phyloP scores from a whole-genome alignment of 2,329 filamentous ascomycete species.

The Neurospora crassa region DNA sequence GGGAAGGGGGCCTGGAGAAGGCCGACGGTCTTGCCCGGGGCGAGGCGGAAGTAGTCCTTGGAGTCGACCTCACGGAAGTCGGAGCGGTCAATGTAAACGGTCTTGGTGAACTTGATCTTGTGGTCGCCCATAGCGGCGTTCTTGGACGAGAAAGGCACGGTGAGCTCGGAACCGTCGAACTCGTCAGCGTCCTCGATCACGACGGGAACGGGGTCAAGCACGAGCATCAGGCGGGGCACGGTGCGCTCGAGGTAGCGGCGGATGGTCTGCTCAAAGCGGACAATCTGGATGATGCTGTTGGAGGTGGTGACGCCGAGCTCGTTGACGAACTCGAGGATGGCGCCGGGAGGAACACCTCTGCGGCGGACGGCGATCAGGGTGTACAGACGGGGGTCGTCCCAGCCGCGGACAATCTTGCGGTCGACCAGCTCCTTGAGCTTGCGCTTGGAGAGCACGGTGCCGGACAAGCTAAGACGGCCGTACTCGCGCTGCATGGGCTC shows the following conservation, averaged over 20 bases:
- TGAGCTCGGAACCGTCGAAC: conserved; percentile 43
- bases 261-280: conserved; percentile 76
- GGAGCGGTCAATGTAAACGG: conserved; percentile 58
- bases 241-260: conserved; percentile 80
- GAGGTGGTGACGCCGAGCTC: conserved; percentile 86
- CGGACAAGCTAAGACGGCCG: conserved; percentile 67
- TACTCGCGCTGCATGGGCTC: conserved; percentile 77
- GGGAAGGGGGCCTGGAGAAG: conserved; percentile 56
- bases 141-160: conserved; percentile 55
- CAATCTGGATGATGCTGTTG: conserved; percentile 67
- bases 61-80: conserved; percentile 61
- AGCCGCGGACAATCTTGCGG: conserved; percentile 68
- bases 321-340: conserved; percentile 81
- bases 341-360: conserved; percentile 78
- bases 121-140: conserved; percentile 24
- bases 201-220: conserved; percentile 77
- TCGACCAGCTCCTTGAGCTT: conserved; percentile 72
- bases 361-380: conserved; percentile 77
- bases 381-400: conserved; percentile 87
- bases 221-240: conserved; percentile 80
- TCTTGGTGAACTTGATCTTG: conserved; percentile 44
- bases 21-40: conserved; percentile 58
- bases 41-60: conserved; percentile 61
- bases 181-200: conserved; percentile 71
- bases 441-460: conserved; percentile 81